A percentile compares a stretch with the other conserved stretches of the same genome.
These are phyloP conservation scores for Cutaneotrichosporon cyanovorans DNA, from an alignment of 1,284 basidiomycete genomes.

Conservation along the genomic window DNA sequence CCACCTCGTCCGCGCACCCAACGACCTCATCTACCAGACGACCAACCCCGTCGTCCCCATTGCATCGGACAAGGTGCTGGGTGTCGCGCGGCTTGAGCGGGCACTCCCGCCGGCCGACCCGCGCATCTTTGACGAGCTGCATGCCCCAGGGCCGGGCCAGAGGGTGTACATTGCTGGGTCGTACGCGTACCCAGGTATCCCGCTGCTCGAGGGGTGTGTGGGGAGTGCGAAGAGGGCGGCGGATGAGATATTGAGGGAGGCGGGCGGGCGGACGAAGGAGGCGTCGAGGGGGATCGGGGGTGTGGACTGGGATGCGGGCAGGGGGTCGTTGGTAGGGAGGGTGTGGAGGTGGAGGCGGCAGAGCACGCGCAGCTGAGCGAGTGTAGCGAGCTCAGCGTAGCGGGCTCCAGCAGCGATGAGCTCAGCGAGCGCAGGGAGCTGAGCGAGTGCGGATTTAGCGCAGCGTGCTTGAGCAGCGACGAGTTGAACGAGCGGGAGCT, in stretches of 20 bases:
- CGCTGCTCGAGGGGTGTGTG: conserved; percentile 46
- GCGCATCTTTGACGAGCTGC: conserved; percentile 11
- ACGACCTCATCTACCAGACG: conserved; percentile 54
- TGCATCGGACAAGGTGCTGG: conserved; percentile 50
- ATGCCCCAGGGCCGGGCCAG: conserved; percentile 2
- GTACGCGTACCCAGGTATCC: conserved; percentile 46
- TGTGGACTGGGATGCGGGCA: conserved; percentile 31
- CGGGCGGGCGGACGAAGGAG: no score
- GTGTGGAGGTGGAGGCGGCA: conserved; percentile 28
- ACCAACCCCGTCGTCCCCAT: conserved; percentile 63
- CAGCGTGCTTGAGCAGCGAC: no score
- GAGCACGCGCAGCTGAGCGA: no score
- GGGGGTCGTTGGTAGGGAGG: conserved; percentile 22
- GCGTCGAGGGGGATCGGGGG: conserved; percentile 3
- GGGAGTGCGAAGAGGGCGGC: conserved; percentile 37
- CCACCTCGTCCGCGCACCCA: conserved; percentile 46
- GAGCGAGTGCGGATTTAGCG: no score
- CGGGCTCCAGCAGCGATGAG: no score
- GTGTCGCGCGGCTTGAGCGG: conserved; percentile 56
- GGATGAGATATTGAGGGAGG: conserved; percentile 14
- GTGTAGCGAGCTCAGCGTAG: no score
- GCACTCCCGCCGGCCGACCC: conserved; percentile 31
- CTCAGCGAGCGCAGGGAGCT: no score
- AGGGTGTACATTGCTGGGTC: conserved; percentile 40
- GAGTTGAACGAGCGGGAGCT: no score